Evolutionary conservation across 2,329 filamentous ascomycete genomes (phyloP).

Genomic region (Trichoderma oligosporum): DNA sequence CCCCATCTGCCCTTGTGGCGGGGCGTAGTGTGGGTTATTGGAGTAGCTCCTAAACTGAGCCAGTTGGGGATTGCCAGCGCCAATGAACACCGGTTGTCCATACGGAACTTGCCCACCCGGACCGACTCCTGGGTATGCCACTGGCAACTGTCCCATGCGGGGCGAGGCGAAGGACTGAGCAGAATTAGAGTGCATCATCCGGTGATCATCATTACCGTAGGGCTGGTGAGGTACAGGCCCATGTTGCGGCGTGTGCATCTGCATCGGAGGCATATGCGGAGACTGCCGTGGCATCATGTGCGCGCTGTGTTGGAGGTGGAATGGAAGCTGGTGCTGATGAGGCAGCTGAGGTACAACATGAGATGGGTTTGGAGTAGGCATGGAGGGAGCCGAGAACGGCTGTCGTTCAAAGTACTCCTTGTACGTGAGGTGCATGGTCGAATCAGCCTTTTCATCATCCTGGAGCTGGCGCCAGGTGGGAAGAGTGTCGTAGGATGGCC

Average conservation of each 20-base stretch:
- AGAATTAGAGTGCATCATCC: slow-evolving; percentile 84
- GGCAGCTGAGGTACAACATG: slow-evolving; percentile 69
- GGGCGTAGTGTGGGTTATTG: slow-evolving; percentile 66
- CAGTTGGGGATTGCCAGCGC: slow-evolving; percentile 66
- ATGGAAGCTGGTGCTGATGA: slow-evolving; percentile 79
- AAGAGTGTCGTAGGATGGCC: slow-evolving; percentile 75
- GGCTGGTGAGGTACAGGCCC: slow-evolving; percentile 60
- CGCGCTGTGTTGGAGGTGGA: slow-evolving; percentile 73
- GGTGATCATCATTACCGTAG: slow-evolving; percentile 75
- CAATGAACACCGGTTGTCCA: slow-evolving; percentile 69
- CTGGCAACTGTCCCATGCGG: slow-evolving; percentile 65
- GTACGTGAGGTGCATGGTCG: slow-evolving; percentile 65
- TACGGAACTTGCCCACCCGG: slow-evolving; percentile 68
- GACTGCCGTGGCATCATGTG: slow-evolving; percentile 65
- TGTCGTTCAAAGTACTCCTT: slow-evolving; percentile 73
- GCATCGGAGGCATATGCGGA: slow-evolving; percentile 73
- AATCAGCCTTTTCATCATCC: slow-evolving; percentile 66
- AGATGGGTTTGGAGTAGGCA: slow-evolving; percentile 65
- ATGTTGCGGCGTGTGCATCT: slow-evolving; percentile 71
- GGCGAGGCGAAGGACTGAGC: slow-evolving; percentile 84
- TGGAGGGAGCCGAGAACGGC: slow-evolving; percentile 51
- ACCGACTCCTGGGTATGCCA: slow-evolving; percentile 66
- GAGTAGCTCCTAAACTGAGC: slow-evolving; percentile 67
- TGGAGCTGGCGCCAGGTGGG: slow-evolving; percentile 77
- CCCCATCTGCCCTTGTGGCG: slow-evolving; percentile 67